Evolutionary conservation across 495 filamentous ascomycete species (phyloP), one percentile per base, ranked within the genome.

Genomic region (Xylaria grammica): DNA sequence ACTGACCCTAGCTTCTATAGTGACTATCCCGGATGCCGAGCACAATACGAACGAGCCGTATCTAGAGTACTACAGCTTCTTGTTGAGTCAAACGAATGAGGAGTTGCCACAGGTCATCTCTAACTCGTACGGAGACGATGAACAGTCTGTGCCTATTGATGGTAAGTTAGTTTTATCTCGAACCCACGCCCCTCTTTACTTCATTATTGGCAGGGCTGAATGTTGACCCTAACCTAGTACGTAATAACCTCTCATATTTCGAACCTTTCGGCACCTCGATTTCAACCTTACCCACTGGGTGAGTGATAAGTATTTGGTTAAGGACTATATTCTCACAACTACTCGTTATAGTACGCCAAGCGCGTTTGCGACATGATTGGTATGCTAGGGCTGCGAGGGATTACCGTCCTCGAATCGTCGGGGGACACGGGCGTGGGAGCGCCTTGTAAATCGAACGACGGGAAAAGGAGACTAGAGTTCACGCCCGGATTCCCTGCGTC

Each of bases 81-180:
- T 76, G 34, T 51, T 71, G 36, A 38, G 19, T n/a, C 59, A 59
- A 30, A 27, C 62, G 15, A 67, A 74, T 64, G 27, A 22, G 30
- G 78, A 86, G n/a, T 78, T 93, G 1, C 90, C 90, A 1, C 85
- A 88, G 65, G 85, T 87, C 11, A 83, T 92, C 58, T 86, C 87
- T 26, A 89, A 83, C 63, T 89, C 86, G 0, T 93, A 93, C 70
- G 89, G 88, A 26, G 90, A 92, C 58, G 83, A 90, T 36, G 90
- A 93, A 68, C 65, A 71, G 27, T 51, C 61, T 83, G 81, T 76
- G 69, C 79, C 71, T 32, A 53, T 6, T 32, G 3, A 55, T 59
- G 56, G 56, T 32, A 0, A 59, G 56, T 59, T 15, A 27, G 3
- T 42, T 24, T 32, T 36, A 27, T 4, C 27, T 19, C n/a, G n/a